phyloP scores from a whole-genome alignment of 441 rosid genomes.

The Populus hybrid region DNA sequence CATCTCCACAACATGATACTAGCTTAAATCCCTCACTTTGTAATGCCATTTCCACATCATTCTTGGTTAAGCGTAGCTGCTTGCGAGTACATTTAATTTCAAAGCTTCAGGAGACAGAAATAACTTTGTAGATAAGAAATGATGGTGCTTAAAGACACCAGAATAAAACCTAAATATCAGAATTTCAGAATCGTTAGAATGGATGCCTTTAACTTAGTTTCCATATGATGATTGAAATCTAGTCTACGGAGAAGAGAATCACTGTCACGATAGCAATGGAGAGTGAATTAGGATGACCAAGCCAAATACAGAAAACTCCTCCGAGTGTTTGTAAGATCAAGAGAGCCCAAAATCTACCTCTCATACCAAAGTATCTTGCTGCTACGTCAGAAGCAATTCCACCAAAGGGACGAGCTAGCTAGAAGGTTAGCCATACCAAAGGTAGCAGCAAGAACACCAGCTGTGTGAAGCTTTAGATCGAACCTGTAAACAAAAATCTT shows the following conservation, averaged over 20 bases:
- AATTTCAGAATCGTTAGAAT: no score
- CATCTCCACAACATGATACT: no score
- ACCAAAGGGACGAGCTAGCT: conserved; percentile 73
- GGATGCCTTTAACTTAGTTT: no score
- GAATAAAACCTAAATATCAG: no score
- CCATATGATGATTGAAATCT: no score
- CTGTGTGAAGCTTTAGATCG: conserved; percentile 63
- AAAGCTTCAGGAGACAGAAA: no score
- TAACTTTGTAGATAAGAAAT: no score
- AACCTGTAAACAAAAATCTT: conserved; percentile 34
- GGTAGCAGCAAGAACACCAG: conserved; percentile 64
- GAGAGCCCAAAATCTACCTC: conserved; percentile 68
- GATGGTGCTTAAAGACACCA: no score
- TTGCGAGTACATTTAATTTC: no score
- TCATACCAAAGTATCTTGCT: conserved; percentile 62
- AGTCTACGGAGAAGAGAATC: conserved; percentile 53
- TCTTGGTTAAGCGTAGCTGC: no score
- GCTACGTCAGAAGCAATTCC: conserved; percentile 62
- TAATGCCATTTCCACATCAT: no score
- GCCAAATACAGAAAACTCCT: conserved; percentile 72
- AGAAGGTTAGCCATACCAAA: conserved; percentile 73
- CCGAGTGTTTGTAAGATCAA: conserved; percentile 76
- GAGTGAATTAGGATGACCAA: conserved; percentile 61
- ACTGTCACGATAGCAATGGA: conserved; percentile 56
- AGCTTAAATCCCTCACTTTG: no score